A percentile compares a stretch with the other conserved stretches of the same genome.
phyloP scores from a whole-genome alignment of 305 asterid genomes.

The Andrographis paniculata region DNA sequence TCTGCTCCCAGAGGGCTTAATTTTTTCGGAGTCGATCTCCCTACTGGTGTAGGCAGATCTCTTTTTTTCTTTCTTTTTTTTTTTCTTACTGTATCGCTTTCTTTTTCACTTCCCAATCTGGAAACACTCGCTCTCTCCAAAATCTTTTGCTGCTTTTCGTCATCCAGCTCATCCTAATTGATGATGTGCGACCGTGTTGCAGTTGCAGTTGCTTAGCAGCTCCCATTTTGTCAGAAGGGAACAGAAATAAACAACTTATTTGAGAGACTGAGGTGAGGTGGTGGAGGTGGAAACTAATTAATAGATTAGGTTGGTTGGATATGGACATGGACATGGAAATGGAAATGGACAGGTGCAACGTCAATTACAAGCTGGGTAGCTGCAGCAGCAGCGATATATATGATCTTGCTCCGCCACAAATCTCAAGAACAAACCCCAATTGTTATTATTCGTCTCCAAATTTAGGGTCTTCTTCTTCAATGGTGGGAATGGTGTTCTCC shows the following conservation, averaged over 20 bases:
- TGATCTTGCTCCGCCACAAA: not conserved
- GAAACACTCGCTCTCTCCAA: not conserved
- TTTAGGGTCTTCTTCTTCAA: not conserved
- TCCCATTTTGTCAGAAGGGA: not conserved
- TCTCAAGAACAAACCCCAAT: not conserved
- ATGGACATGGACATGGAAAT: too few relatives aligned
- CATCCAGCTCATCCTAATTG: not conserved
- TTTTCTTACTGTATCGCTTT: too few relatives aligned
- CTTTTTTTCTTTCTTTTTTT: not conserved
- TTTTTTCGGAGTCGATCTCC: too few relatives aligned
- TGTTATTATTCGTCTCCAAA: not conserved
- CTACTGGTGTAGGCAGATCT: too few relatives aligned
- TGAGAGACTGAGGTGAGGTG: too few relatives aligned
- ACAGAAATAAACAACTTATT: too few relatives aligned
- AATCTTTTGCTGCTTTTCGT: not conserved
- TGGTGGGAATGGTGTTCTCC: not conserved
- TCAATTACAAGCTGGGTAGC: not conserved
- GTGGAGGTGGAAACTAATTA: too few relatives aligned
- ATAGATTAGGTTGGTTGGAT: too few relatives aligned
- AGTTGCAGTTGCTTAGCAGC: not conserved
- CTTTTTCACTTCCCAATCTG: not conserved
- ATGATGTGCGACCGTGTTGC: not conserved
- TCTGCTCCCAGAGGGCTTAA: not conserved
- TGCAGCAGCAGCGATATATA: slow-evolving; percentile 1
- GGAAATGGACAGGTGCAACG: too few relatives aligned